Evolutionary conservation across 2,329 filamentous ascomycete genomes (phyloP), one percentile per base, ranked within the genome.

Genomic region (Aspergillus novofumigatus): DNA sequence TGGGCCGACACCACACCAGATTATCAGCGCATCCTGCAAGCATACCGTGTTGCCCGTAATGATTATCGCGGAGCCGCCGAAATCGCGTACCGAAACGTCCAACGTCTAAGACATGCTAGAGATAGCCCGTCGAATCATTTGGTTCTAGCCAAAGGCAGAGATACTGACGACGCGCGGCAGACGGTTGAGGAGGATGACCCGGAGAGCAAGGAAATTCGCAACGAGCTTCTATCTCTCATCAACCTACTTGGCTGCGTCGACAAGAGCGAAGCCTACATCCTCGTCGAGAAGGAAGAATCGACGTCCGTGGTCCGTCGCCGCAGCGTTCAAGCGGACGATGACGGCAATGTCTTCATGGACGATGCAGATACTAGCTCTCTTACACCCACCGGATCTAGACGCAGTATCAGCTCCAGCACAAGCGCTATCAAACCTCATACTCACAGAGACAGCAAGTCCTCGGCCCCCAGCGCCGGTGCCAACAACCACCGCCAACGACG

Each of bases 211-310:
- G 80, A 80, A 41, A 69, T 86, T 49, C 68, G 76, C 49, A 85
- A 89, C 64, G 88, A 91, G 67, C 94, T 96, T 67, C 78, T 97
- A n/a, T 82, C 92, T 59, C 83, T 99, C 48, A 96, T 99, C 77
- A 99, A 99, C 71, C 88, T 91, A 1, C 80, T 99, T 59, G 91
- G 89, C 63, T 96, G 91, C 62, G 91, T 97, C 44, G 86, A 90
- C 51, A 80, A 86, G 57, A 86, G 90, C 60, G 89, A 96, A 67
- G 88, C 88, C 1, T 99, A 95, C 84, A 71, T 86, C 23, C 67
- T 78, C n/a, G 75, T 86, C 21, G 81, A 82, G 20, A 80, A 81
- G 44, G 67, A 72, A 35, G 63, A 66, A 6, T 54, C 61, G 21
- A 57, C 59, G 5, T 47, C 58, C 21, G 84, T 51, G 73, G 78